Conservation (phyloP, 805 yeast genomes). For the Candida argentea region DNA sequence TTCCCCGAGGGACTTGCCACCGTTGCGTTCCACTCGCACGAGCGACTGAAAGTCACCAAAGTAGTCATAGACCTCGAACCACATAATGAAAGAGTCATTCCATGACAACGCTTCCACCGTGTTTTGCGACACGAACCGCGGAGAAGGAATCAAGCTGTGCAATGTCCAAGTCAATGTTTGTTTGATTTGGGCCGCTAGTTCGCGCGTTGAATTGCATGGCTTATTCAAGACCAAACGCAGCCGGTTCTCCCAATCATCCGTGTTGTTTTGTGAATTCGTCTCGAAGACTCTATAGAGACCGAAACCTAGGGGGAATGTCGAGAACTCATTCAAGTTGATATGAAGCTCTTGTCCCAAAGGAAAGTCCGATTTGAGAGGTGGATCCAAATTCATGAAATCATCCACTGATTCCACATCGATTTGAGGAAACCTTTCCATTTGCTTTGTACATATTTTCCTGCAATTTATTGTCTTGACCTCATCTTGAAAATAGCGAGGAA, state of each 20-base stretch:
- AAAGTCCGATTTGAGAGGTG: background rate
- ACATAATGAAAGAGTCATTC: slow-evolving; percentile 21
- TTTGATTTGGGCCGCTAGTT: slow-evolving; percentile 13
- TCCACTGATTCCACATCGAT: slow-evolving; percentile 2
- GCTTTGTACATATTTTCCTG: too few relatives aligned
- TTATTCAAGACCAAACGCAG: slow-evolving; percentile 16
- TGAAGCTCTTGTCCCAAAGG: slow-evolving; percentile 11
- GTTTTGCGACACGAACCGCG: slow-evolving; percentile 5
- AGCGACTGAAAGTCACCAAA: slow-evolving; percentile 20
- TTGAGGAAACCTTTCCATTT: too few relatives aligned
- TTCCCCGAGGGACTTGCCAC: slow-evolving; percentile 5
- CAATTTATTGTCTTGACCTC: slow-evolving; percentile 20
- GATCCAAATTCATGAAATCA: background rate
- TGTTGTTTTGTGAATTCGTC: slow-evolving; percentile 7
- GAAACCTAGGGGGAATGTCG: slow-evolving; percentile 17
- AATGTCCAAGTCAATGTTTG: slow-evolving; percentile 11
- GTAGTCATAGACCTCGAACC: slow-evolving; percentile 29
- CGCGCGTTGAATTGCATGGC: slow-evolving; percentile 4
- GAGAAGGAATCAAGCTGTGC: slow-evolving; percentile 19
- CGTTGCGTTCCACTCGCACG: slow-evolving; percentile 16
- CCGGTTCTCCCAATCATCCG: slow-evolving; percentile 14
- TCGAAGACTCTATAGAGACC: slow-evolving; percentile 21
- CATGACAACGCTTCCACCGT: slow-evolving; percentile 8
- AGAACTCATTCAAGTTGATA: slow-evolving; percentile 18
- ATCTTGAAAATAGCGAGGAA: slow-evolving; percentile 14